A percentile compares a stretch with the other conserved stretches of the same genome.
Conservation (phyloP, 306 rosid species). For the Arachis stenosperma region DNA sequence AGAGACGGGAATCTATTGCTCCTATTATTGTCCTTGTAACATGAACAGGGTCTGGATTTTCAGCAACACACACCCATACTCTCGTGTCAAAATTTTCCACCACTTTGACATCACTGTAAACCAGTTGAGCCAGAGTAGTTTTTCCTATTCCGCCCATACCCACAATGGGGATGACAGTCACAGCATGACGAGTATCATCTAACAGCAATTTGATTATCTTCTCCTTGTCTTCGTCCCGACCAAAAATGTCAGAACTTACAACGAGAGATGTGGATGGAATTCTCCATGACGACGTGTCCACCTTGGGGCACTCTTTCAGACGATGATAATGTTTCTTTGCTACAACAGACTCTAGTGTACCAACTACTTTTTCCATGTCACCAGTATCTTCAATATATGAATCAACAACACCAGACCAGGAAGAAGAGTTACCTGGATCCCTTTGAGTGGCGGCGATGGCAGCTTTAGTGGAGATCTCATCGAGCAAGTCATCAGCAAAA, state of each 20-base stretch:
- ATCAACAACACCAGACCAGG: neutral
- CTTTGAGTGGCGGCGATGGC: too few species aligned
- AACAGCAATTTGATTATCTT: neutral
- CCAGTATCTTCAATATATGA: neutral
- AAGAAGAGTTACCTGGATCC: neutral
- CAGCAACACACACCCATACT: neutral
- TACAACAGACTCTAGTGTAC: neutral
- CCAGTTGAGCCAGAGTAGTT: neutral
- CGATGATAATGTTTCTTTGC: too few species aligned
- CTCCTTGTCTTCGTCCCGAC: neutral
- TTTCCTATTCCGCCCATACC: neutral
- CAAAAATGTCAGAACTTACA: neutral
- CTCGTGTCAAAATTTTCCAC: neutral
- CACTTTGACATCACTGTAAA: neutral
- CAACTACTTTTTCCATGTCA: too few species aligned
- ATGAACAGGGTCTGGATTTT: neutral
- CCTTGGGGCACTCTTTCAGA: too few species aligned
- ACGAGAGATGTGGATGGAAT: too few species aligned
- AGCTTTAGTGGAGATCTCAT: too few species aligned
- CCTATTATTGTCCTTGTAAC: neutral
- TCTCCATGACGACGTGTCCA: too few species aligned
- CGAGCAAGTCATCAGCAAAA: neutral
- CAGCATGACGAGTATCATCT: neutral
- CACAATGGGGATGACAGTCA: neutral
- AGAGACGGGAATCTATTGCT: neutral